Base-by-base conservation (phyloP, 1,284 basidiomycete genomes). In the Ceratobasidium sp. region DNA sequence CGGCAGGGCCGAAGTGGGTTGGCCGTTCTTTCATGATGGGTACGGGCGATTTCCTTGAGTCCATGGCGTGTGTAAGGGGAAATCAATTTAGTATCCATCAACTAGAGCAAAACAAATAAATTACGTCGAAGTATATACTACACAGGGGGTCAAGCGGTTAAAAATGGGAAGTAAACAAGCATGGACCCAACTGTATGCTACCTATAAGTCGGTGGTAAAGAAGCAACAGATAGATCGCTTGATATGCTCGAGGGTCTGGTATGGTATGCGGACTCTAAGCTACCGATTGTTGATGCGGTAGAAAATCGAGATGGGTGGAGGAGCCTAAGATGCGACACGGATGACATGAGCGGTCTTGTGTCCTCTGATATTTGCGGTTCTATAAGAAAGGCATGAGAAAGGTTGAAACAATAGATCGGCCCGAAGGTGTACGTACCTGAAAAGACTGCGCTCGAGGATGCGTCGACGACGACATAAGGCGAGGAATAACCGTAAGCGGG, bases 321-420 rank as follows among this genome's bases (percentile, higher is more conserved):
- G 38, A 41, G 60, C 35, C 35, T 41, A 23, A 62, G 35, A 30
- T 23, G 18, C 10, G 60, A 41, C 1, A 30, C 16, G 16, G 60
- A 62, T 41, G 60, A n/a, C 18, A 62, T 62, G 38, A 62, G 60
- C 6, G 60, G 60, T n/a, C 27, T 33, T 16, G 30, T 62, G 60
- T 62, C 60, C 5, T 62, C 60, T 41, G 33, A n/a, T 16, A n/a
- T 38, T 6, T 14, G 35, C 14, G 60, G 33, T 41, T 62, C 60
- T 62, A 60, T 8, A 18, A 54, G n/a, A 60, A 16, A 3, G 2
- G 7, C n/a, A 30, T 41, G 38, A 62, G 38, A 38, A 62, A 62
- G 18, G 12, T 44, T n/a, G 60, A 16, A 10, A 41, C 16, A 6
- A 5, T 30, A 30, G 14, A 14, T 14, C 41, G 4, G 12, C 41